Conservation (phyloP, 1,139 yeast genomes). For the Casaregolazyma suthepensis region DNA sequence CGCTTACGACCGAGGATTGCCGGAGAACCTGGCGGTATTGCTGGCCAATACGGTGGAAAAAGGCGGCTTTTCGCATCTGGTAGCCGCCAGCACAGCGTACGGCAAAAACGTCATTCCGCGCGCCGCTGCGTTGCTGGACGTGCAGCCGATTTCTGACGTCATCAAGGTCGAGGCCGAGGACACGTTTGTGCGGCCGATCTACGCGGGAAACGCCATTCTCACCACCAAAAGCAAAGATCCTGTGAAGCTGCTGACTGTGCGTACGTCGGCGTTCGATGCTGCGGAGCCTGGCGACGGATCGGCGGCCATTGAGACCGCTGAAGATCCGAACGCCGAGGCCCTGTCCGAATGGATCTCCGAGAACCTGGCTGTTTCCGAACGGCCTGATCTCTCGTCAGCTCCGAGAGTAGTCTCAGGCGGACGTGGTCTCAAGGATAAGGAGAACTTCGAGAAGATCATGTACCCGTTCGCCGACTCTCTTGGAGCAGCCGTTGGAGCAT, state of each 20-base stretch:
- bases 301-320: constrained; percentile 49
- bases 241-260: constrained; percentile 62
- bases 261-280: constrained; percentile 80
- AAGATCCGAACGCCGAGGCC: constrained; percentile 30
- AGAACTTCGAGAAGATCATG: constrained; percentile 69
- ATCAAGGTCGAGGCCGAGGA: constrained; percentile 56
- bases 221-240: constrained; percentile 71
- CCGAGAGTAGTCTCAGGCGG: constrained; percentile 83
- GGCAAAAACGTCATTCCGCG: constrained; percentile 88
- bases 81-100: constrained; percentile 75
- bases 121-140: constrained; percentile 75
- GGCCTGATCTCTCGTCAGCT: constrained; percentile 90
- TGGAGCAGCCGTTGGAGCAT: constrained; percentile 94
- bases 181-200: constrained; percentile 87
- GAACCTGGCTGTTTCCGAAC: constrained; percentile 65
- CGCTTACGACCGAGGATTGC: constrained; percentile 36
- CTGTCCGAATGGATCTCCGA: constrained; percentile 59
- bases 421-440: constrained; percentile 86
- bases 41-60: constrained; percentile 37
- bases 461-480: constrained; percentile 81
- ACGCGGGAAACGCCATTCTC: constrained; percentile 90
- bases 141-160: constrained; percentile 84
- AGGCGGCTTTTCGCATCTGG: constrained; percentile 58
- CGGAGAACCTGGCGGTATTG: constrained; percentile 35
- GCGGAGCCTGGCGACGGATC: constrained; percentile 38